Conservation (phyloP, 306 rosid species). For the Gastrolobium villosum region DNA sequence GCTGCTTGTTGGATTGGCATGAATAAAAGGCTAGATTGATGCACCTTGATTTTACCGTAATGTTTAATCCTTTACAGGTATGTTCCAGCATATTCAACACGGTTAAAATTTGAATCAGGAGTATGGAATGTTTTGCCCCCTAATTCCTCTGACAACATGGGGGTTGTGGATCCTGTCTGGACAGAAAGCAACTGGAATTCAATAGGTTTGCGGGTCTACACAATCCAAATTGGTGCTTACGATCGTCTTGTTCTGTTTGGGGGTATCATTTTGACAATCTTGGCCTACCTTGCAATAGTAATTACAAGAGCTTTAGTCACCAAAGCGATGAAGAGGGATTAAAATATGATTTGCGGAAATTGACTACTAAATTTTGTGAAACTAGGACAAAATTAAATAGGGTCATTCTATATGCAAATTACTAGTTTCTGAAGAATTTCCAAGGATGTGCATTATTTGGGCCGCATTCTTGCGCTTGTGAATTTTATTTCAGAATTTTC, state of each 20-base stretch:
- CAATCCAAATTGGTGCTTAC: constrained; percentile 64
- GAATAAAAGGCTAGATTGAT: constrained; percentile 27
- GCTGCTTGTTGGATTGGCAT: constrained; percentile 38
- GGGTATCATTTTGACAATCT: constrained; percentile 71
- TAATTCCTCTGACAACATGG: constrained; percentile 80
- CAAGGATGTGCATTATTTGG: constrained; percentile 56
- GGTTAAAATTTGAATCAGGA: constrained; percentile 75
- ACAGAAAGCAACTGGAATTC: constrained; percentile 96
- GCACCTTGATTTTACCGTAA: constrained; percentile 26
- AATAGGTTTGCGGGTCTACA: constrained; percentile 78
- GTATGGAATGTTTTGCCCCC: constrained; percentile 80
- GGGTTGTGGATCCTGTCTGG: constrained; percentile 82
- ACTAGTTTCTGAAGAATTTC: constrained; percentile 40
- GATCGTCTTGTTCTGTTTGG: constrained; percentile 76
- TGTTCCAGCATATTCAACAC: constrained; percentile 94
- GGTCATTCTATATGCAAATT: constrained; percentile 40
- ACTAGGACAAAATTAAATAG: constrained; percentile 41
- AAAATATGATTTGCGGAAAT: constrained; percentile 36
- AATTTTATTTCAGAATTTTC: constrained; percentile 16
- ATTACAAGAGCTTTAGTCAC: constrained; percentile 60
- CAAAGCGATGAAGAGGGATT: constrained; percentile 83
- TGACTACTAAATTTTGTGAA: constrained; percentile 45
- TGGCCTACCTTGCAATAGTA: constrained; percentile 72
- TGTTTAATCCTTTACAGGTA: constrained; percentile 63
- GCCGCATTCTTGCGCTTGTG: constrained; percentile 58